Evolutionary conservation across 306 rosid species (phyloP).

Genomic region (Medicago ruthenica): DNA sequence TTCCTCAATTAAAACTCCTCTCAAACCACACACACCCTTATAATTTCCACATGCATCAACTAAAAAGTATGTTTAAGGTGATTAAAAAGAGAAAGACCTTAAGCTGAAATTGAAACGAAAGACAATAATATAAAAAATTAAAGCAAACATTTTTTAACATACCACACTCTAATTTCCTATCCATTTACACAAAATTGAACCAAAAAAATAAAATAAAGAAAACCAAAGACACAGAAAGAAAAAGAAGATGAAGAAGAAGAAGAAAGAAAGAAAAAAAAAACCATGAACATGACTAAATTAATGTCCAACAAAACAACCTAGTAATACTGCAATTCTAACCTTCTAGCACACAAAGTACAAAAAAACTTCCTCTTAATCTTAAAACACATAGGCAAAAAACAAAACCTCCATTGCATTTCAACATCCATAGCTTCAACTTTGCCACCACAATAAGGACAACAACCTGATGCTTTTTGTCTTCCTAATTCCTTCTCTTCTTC

Average conservation of each 20-base stretch:
- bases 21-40: too few species aligned
- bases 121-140: too few species aligned
- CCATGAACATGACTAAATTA: not conserved
- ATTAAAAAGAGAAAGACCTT: not conserved
- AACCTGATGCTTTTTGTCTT: conserved; percentile 73
- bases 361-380: conserved; percentile 72
- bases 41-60: too few species aligned
- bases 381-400: conserved; percentile 81
- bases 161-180: not conserved
- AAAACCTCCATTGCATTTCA: conserved; percentile 65
- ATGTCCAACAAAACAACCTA: not conserved
- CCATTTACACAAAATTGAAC: not conserved
- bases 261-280: not conserved
- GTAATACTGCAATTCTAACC: conserved; percentile 54
- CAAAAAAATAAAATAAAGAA: too few species aligned
- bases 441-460: conserved; percentile 79
- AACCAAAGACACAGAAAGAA: not conserved
- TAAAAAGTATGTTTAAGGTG: too few species aligned
- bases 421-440: conserved; percentile 87
- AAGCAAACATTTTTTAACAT: too few species aligned
- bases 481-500: conserved; percentile 81
- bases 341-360: conserved; percentile 71
- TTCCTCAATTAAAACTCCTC: too few species aligned
- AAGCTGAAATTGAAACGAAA: not conserved
- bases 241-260: not conserved